Percentiles rank a stretch among this genome's conserved stretches.
Conservation (phyloP, 768 basidiomycete species). For the Dictyophora rubrovolvata region DNA sequence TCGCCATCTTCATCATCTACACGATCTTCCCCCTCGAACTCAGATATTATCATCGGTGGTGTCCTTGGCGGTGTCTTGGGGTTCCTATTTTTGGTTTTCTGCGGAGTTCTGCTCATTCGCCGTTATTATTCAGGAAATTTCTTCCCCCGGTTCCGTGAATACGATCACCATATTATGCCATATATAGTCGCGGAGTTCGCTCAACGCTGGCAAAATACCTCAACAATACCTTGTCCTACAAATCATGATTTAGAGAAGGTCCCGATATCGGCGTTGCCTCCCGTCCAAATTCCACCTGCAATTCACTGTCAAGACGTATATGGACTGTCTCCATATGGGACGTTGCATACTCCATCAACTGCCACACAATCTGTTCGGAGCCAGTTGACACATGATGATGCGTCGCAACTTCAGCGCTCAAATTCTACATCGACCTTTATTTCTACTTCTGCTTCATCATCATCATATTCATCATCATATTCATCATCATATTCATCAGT, state of each 20-base stretch:
- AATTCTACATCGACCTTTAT: not conserved
- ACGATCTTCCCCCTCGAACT: not conserved
- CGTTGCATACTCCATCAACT: not conserved
- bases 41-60: not conserved
- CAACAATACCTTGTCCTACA: not conserved
- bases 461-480: not conserved
- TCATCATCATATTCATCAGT: not conserved
- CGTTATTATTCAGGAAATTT: not conserved
- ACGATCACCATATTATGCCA: not conserved
- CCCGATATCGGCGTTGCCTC: not conserved
- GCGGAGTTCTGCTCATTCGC: not conserved
- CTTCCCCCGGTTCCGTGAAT: not conserved
- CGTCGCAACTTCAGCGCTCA: not conserved
- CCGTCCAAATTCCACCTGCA: not conserved
- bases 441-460: not conserved
- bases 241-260: not conserved
- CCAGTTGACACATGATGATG: not conserved
- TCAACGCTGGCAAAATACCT: not conserved
- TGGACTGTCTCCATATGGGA: not conserved
- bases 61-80: not conserved
- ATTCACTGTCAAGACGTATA: not conserved
- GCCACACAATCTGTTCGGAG: not conserved
- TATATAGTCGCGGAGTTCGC: not conserved
- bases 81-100: not conserved
- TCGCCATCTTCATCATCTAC: not conserved